phyloP scores from a whole-genome alignment of 2,329 filamentous ascomycete species.

The Claviceps sorghi region DNA sequence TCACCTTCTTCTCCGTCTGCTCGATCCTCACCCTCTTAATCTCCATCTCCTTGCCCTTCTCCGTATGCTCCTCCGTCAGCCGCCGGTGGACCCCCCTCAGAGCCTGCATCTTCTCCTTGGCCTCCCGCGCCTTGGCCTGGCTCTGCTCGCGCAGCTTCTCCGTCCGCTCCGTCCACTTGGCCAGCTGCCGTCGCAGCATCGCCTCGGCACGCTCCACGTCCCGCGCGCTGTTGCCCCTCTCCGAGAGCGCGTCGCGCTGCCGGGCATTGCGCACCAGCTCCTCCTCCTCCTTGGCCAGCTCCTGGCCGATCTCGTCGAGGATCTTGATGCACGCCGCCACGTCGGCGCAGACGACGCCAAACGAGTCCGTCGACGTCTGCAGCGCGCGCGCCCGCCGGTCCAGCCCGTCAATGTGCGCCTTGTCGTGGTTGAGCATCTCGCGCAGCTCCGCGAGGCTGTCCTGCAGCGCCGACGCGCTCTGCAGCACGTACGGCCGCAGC shows the following conservation, averaged over 20 bases:
- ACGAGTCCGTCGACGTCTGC: slow-evolving; percentile 84
- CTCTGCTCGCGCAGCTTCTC: slow-evolving; percentile 70
- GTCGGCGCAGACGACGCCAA: slow-evolving; percentile 68
- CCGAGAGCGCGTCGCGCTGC: slow-evolving; percentile 75
- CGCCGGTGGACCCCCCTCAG: slow-evolving; percentile 64
- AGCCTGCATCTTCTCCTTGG: slow-evolving; percentile 82
- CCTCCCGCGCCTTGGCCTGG: slow-evolving; percentile 64
- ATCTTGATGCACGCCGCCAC: slow-evolving; percentile 80
- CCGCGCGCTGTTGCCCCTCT: slow-evolving; percentile 75
- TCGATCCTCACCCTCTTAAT: slow-evolving; percentile 84
- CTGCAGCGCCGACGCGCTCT: slow-evolving; percentile 74
- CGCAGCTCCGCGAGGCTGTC: slow-evolving; percentile 68
- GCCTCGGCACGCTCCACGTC: slow-evolving; percentile 84
- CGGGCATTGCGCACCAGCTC: slow-evolving; percentile 65
- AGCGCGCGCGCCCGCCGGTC: slow-evolving; percentile 79
- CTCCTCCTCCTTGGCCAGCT: slow-evolving; percentile 82
- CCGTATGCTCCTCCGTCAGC: slow-evolving; percentile 69
- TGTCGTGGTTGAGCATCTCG: slow-evolving; percentile 63
- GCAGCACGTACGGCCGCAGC: slow-evolving; percentile 78
- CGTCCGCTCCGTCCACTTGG: slow-evolving; percentile 75
- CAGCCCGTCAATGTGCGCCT: slow-evolving; percentile 70
- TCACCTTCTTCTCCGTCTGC: slow-evolving; percentile 98
- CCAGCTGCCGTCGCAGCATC: slow-evolving; percentile 67
- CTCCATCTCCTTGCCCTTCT: slow-evolving; percentile 87
- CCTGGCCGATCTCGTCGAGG: slow-evolving; percentile 72